Evolutionary conservation across 306 rosid genomes (phyloP).

Genomic region (Begonia peltatifolia): DNA sequence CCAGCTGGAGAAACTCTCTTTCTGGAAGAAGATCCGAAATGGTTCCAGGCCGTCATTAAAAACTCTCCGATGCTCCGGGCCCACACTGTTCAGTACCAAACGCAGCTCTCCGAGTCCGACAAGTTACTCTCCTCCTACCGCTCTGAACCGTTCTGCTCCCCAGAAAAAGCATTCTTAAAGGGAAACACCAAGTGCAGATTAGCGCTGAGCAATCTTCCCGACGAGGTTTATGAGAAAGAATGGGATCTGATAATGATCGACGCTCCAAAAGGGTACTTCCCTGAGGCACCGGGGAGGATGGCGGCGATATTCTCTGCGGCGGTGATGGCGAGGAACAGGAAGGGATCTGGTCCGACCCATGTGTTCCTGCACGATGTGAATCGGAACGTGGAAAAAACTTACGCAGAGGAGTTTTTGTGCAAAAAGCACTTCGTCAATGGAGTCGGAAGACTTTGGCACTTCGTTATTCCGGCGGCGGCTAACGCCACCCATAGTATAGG

Average conservation of each 20-base stretch:
- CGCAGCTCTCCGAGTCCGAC: constrained; percentile 54
- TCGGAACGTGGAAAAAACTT: constrained; percentile 72
- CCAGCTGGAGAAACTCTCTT: constrained; percentile 67
- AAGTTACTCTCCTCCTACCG: constrained; percentile 24
- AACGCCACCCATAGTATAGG: constrained; percentile 5
- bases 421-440: constrained; percentile 35
- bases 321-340: constrained; percentile 59
- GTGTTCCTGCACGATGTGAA: constrained; percentile 80
- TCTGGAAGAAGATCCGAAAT: constrained; percentile 81
- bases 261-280: constrained; percentile 68
- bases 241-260: constrained; percentile 94
- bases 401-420: constrained; percentile 70
- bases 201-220: constrained; percentile 61
- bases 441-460: constrained; percentile 74
- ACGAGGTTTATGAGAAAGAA: constrained; percentile 53
- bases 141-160: constrained; percentile 29
- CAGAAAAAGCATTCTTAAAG: constrained; percentile 32
- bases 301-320: constrained; percentile 84
- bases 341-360: constrained; percentile 65
- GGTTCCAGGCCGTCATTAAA: constrained; percentile 66
- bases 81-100: constrained; percentile 39
- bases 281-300: constrained; percentile 90
- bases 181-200: constrained; percentile 24
- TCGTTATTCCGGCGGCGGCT: constrained; percentile 39
- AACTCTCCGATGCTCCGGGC: constrained; percentile 51